Evolutionary conservation across 2,329 filamentous ascomycete genomes (phyloP), one percentile per base, ranked within the genome.

Genomic region (Phyllosticta paracitricarpa): DNA sequence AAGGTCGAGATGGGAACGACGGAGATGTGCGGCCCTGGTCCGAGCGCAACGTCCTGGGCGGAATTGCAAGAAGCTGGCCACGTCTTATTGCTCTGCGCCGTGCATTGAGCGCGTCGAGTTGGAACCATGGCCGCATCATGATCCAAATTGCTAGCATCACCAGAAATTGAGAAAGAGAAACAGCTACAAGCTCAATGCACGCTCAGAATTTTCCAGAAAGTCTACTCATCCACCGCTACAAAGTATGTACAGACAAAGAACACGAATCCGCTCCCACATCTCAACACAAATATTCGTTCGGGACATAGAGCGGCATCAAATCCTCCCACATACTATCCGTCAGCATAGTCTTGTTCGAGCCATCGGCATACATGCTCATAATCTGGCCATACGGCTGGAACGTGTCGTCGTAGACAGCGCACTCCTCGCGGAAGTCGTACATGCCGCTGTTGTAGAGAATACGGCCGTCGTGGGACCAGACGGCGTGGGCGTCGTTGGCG

Each of bases 311-410:
- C 22, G 64, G 65, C 65, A 67, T 66, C 3, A 63, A 64, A 58
- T 63, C 65, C 51, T 66, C 64, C 65, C 64, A 67, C 61, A 65
- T 63, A 30, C 63, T 65, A 55, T 67, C 64, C 14, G 64, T 65
- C 14, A 64, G 54, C 25, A 64, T 57, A 10, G 30, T 58, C 59
- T 64, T 65, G 6, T 61, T 54, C 17, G 52, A 67, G 0, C 77
- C 77, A 67, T 78, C 75, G 5, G 68, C 67, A 61, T 78, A 67
- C 76, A 78, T 78, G n/a, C 74, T 62, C 56, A 76, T 69, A 54
- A 79, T 75, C 68, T 78, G 75, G 0, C 76, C 76, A 54, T 77
- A 78, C 0, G 75, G 77, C 66, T 79, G 74, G 65, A 78, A 79
- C 0, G 76, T 77, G 40, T 76, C 63, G 58, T 78, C 76, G 57